Evolutionary conservation across 2,329 filamentous ascomycete genomes (phyloP).

Genomic region (Alternaria sp.): DNA sequence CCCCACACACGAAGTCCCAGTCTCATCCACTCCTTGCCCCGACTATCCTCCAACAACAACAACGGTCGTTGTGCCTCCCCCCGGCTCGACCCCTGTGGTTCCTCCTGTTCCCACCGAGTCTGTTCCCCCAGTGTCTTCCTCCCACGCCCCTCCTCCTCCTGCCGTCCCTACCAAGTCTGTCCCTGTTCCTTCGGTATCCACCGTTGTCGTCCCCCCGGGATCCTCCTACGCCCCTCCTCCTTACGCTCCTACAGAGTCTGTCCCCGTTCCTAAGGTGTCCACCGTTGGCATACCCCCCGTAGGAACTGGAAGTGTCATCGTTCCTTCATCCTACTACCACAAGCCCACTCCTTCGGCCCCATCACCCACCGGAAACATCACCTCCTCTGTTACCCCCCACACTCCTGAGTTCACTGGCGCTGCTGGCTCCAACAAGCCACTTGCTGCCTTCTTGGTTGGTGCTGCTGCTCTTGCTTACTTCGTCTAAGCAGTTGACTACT

Average conservation of each 20-base stretch:
- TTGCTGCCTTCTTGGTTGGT: constrained; percentile 37
- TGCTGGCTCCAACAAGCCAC: constrained; percentile 35
- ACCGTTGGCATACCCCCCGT: not conserved
- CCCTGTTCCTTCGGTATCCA: not conserved
- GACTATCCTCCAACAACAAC: not conserved
- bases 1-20: constrained; percentile 1
- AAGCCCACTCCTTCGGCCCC: constrained; percentile 15
- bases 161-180: not conserved
- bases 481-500: constrained; percentile 20
- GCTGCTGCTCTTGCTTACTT: constrained; percentile 33
- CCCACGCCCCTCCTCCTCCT: not conserved
- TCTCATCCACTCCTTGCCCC: constrained; percentile 2
- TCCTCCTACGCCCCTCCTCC: not conserved
- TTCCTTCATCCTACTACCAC: constrained; percentile 14
- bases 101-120: not conserved
- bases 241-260: not conserved
- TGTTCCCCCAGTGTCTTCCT: not conserved
- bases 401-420: constrained; percentile 38
- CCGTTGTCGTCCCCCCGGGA: not conserved
- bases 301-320: not conserved
- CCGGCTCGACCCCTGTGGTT: constrained; percentile 10
- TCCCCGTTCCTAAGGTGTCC: constrained; percentile 1
- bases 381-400: constrained; percentile 20
- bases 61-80: constrained; percentile 3
- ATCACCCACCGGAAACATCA: constrained; percentile 8